Conservation (phyloP, 352 stramenopile genomes). For the Phytophthora melonis region DNA sequence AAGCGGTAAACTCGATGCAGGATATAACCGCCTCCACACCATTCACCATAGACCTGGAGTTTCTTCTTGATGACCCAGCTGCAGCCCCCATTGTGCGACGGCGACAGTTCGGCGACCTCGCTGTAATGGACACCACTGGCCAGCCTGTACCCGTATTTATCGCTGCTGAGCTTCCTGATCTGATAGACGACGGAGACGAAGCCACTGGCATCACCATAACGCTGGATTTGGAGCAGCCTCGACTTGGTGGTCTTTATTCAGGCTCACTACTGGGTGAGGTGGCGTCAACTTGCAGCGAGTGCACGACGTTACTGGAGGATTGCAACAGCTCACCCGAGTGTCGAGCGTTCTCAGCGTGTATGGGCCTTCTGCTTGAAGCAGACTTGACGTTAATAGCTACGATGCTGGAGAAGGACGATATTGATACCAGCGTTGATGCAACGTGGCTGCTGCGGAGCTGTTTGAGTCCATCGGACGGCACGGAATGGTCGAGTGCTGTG, state of each 20-base stretch:
- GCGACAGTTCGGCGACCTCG: conserved; percentile 12
- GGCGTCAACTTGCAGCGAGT: conserved; percentile 9
- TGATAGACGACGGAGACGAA: background rate
- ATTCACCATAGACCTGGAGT: conserved; percentile 24
- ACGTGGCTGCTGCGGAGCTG: conserved; percentile 29
- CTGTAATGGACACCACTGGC: background rate
- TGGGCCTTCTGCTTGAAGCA: conserved; percentile 11
- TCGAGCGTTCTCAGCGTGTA: conserved; percentile 22
- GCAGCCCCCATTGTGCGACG: conserved; percentile 9
- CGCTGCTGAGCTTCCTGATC: conserved; percentile 11
- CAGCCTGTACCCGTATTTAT: conserved; percentile 17
- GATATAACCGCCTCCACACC: conserved; percentile 2
- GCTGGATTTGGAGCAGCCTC: conserved; percentile 16
- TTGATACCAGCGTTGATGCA: conserved; percentile 7
- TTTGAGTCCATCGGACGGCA: conserved; percentile 30
- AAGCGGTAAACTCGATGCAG: conserved; percentile 11
- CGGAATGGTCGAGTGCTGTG: conserved; percentile 22
- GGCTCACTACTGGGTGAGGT: background rate
- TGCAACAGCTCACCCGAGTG: conserved; percentile 23
- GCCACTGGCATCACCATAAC: conserved; percentile 8
- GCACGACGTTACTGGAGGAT: conserved; percentile 1
- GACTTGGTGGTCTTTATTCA: conserved; percentile 26
- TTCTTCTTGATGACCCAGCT: conserved; percentile 3
- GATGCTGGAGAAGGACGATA: conserved; percentile 4
- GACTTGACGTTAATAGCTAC: conserved; percentile 20